Conservation (phyloP, 306 rosid species). For the Casuarina equisetifolia region DNA sequence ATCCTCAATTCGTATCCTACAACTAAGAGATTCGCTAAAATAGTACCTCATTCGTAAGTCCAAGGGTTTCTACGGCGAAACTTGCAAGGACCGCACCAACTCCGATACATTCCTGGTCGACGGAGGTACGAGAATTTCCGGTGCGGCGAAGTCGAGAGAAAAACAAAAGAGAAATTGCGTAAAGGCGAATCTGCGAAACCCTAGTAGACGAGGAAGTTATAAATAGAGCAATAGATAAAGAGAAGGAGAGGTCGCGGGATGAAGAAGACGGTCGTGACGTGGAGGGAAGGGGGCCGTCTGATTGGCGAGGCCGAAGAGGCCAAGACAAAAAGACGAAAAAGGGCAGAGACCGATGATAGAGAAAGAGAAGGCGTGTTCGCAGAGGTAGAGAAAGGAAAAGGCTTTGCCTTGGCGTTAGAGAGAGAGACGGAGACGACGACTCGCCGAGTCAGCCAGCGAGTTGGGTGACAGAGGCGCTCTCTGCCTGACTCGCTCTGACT, state of each 20-base stretch:
- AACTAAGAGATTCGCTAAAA: neutral
- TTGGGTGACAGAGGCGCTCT: slow-evolving; percentile 16
- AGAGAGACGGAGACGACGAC: slow-evolving; percentile 43
- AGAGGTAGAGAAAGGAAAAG: slow-evolving; percentile 28
- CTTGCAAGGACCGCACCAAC: slow-evolving; percentile 19
- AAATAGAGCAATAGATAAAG: slow-evolving; percentile 37
- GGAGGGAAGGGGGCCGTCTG: slow-evolving; percentile 55
- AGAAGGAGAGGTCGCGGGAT: slow-evolving; percentile 34
- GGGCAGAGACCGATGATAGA: slow-evolving; percentile 38
- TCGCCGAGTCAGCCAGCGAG: slow-evolving; percentile 26
- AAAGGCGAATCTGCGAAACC: slow-evolving; percentile 44
- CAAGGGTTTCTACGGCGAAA: slow-evolving; percentile 25
- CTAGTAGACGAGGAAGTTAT: slow-evolving; percentile 46
- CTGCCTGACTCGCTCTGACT: neutral
- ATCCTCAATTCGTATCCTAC: neutral
- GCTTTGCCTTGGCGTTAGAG: slow-evolving; percentile 17
- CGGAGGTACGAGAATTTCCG: slow-evolving; percentile 9
- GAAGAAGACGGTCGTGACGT: slow-evolving; percentile 71
- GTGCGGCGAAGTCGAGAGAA: slow-evolving; percentile 10
- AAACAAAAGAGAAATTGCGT: slow-evolving; percentile 4
- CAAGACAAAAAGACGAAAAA: slow-evolving; percentile 58
- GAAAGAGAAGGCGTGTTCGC: slow-evolving; percentile 26
- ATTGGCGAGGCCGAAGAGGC: slow-evolving; percentile 33
- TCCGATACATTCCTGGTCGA: neutral
- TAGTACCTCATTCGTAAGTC: slow-evolving; percentile 49